Base-by-base conservation (phyloP, 2,329 filamentous ascomycete species). In the Corinectria fuckeliana region DNA sequence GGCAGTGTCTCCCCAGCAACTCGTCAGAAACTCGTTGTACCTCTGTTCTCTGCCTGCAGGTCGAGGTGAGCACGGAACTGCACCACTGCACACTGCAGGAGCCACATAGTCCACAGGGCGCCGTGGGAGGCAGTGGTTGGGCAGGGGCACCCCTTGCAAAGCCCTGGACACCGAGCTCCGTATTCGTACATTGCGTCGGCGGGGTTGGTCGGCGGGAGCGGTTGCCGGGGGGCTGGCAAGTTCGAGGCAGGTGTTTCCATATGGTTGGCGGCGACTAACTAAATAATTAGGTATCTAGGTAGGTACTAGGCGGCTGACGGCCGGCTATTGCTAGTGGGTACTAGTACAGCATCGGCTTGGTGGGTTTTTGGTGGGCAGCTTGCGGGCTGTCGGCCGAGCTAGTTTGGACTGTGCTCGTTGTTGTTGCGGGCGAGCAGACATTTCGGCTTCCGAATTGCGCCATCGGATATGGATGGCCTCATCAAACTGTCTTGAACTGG, bases 391-490 rank as follows among this genome's bases (percentile, higher is more conserved):
- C 67, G 67, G 67, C 51, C 65, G 57, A 65, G 67, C 67, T 68
- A 69, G 57, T 66, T 53, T 56, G 50, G 54, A 48, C 44, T 56
- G 39, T 50, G 38, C 38, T 60, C 30, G 53, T 38, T 55, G 53
- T 38, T 55, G 41, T 42, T 53, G 45, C 57, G 58, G 50, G 45
- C 50, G 63, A 30, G 45, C 56, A 51, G 51, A 51, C 34, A 49
- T 55, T 65, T 66, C 68, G 68, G 68, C 53, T 65, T 42, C 68
- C 68, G 68, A 70, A 70, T 69, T 69, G 67, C 67, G 67, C 68
- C 63, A 68, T 69, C 61, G 62, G 20, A 38, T 47, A 51, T 51
- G 58, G 56, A 36, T 36, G 32, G 63, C 65, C 62, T 64, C 65
- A 64, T 65, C n/a, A n/a, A n/a, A n/a, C n/a, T 30, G 36, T 14